Conservation (phyloP, 1,284 basidiomycete genomes). For the Megacollybia platyphylla region DNA sequence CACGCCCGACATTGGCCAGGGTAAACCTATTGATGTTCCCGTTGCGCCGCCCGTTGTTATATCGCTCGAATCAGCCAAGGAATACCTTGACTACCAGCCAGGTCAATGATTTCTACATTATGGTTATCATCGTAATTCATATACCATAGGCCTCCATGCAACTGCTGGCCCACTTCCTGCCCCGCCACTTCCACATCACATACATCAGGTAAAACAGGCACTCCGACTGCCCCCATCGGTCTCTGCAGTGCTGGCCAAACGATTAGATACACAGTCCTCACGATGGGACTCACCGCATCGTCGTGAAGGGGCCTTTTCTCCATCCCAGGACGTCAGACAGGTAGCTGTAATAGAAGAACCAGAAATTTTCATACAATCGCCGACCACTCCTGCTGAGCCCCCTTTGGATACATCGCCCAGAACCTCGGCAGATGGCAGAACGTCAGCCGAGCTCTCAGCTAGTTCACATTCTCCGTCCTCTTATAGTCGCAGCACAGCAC, state of each 20-base stretch:
- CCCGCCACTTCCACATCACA: conserved; percentile 50
- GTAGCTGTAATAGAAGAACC: conserved; percentile 3
- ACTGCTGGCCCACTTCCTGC: conserved; percentile 61
- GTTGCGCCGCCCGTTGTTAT: conserved; percentile 40
- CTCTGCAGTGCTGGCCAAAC: conserved; percentile 27
- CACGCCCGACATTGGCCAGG: conserved; percentile 46
- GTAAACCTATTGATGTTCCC: conserved; percentile 40
- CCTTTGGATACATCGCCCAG: neutral
- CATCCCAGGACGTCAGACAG: conserved; percentile 2
- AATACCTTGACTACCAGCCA: conserved; percentile 51
- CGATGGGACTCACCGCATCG: conserved; percentile 6
- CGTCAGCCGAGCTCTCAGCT: conserved; percentile 1
- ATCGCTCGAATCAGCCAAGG: conserved; percentile 8
- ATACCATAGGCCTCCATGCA: conserved; percentile 39
- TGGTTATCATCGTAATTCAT: conserved; percentile 2
- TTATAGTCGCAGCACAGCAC: conserved; percentile 10
- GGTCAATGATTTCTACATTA: conserved; percentile 14
- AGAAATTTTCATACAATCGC: neutral
- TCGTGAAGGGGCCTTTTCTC: conserved; percentile 8
- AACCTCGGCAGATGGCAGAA: neutral
- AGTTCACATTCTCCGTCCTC: conserved; percentile 4
- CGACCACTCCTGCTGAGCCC: conserved; percentile 1
- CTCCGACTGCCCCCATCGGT: conserved; percentile 45
- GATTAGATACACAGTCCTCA: conserved; percentile 9
- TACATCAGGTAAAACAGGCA: conserved; percentile 41